Base-by-base conservation (phyloP, 2,329 filamentous ascomycete species). In the Phialophora chinensis region DNA sequence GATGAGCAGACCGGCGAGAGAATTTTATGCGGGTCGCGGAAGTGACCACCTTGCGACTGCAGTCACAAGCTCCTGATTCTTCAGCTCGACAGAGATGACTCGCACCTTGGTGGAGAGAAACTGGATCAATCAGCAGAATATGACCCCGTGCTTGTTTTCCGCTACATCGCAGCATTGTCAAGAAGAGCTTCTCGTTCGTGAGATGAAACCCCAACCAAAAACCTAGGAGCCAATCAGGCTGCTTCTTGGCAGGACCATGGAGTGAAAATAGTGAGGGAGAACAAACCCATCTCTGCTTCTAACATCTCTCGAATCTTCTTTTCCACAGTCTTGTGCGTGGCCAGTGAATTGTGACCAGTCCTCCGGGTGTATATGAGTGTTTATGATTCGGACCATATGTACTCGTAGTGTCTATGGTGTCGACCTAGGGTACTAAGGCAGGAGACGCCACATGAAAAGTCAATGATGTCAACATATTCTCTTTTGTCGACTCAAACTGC, bases 401-500 rank as follows among this genome's bases (percentile, higher is more conserved):
- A 42, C 35, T 42, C 35, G 14, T 44, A 44, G 5, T 44, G 38
- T 4, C 38, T 17, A 8, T 44, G 17, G 17, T 8, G 17, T 20
- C 12, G 38, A 8, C 14, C 38, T 44, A 17, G 17, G 38, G 5
- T 20, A 44, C 14, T 7, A 7, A 31, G 14, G 29, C 33, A 25
- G 27, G 49, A 5, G 23, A 27, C 23, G 23, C 47, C 17, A 5
- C 14, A 53, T 10, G 8, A 23, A 53, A 38, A 61, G 33, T 61
- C 59, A 11, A 61, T 61, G 59, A 61, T 61, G 59, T 61, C 59
- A 61, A 53, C 29, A 61, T 33, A 10, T 54, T 29, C 49, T 2
- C 10, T 52, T 27, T 27, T 29, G 49, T 52, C 49, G 49, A 52
- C 49, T 52, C 25, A 23, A 25, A 25, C 2, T 25, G 23, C 23